These are phyloP conservation scores for Cyclostephanos invisitatus DNA, from an alignment of 108 stramenopile species.

Conservation along the genomic window DNA sequence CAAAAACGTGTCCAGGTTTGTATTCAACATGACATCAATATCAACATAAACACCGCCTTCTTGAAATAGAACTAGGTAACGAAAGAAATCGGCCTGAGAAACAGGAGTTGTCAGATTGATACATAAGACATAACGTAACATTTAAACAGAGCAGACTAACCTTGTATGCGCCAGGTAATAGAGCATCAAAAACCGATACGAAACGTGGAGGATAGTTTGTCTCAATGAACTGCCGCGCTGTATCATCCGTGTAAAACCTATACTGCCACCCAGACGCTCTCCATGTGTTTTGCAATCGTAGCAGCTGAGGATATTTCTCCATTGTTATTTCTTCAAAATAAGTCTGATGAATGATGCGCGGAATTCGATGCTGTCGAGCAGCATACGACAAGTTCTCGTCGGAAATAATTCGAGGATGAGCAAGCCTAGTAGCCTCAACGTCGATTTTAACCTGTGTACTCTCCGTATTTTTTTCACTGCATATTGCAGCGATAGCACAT, in stretches of 20 bases:
- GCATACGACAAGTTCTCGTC: conserved; percentile 3
- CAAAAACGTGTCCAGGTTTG: conserved; percentile 58
- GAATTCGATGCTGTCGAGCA: conserved; percentile 34
- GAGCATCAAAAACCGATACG: conserved; percentile 46
- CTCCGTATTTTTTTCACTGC: conserved; percentile 17
- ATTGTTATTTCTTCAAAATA: conserved; percentile 59
- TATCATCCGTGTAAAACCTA: conserved; percentile 50
- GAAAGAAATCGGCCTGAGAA: conserved; percentile 63
- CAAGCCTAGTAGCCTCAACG: conserved; percentile 26
- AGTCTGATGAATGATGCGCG: conserved; percentile 67
- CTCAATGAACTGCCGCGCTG: conserved; percentile 41
- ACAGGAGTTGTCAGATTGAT: not conserved
- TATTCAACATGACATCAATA: conserved; percentile 61
- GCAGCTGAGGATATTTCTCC: conserved; percentile 54
- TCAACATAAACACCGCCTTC: conserved; percentile 69
- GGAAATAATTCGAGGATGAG: conserved; percentile 1
- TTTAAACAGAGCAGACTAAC: conserved; percentile 5
- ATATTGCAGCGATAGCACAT: conserved; percentile 41
- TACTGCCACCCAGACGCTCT: conserved; percentile 52
- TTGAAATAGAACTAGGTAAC: conserved; percentile 57
- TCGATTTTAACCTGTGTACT: conserved; percentile 24
- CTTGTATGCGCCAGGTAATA: conserved; percentile 55
- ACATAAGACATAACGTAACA: not conserved
- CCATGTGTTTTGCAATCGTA: conserved; percentile 54
- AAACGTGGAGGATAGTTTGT: conserved; percentile 50